Conservation (phyloP, 495 filamentous ascomycete genomes). For the Daldinia childiae region DNA sequence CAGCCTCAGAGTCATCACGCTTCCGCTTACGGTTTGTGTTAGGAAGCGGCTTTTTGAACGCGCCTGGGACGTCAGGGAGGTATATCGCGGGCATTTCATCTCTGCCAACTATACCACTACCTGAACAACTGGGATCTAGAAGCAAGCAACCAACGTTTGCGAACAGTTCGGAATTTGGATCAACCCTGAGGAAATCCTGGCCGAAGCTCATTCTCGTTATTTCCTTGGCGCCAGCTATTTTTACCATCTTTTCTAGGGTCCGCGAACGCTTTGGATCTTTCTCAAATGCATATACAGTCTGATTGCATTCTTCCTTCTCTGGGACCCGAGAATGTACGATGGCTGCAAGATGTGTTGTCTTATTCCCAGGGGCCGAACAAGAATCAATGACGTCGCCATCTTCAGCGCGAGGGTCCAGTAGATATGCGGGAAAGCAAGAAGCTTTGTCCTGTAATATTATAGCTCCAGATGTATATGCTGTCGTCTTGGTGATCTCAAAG, state of each 20-base stretch:
- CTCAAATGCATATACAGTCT: slow-evolving; percentile 74
- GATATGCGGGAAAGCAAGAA: slow-evolving; percentile 91
- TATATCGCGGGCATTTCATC: slow-evolving; percentile 75
- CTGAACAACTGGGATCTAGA: slow-evolving; percentile 93
- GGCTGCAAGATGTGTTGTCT: slow-evolving; percentile 92
- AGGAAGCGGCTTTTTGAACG: slow-evolving; percentile 23
- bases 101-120: slow-evolving; percentile 90
- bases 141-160: slow-evolving; percentile 76
- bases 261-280: slow-evolving; percentile 71
- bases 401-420: slow-evolving; percentile 69
- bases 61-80: slow-evolving; percentile 58
- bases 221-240: slow-evolving; percentile 71
- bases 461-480: slow-evolving; percentile 76
- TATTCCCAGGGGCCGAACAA: slow-evolving; percentile 95
- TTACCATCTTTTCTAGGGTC: slow-evolving; percentile 84
- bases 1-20: slow-evolving; percentile 45
- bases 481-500: slow-evolving; percentile 70
- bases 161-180: slow-evolving; percentile 63
- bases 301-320: slow-evolving; percentile 39
- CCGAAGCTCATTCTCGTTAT: slow-evolving; percentile 72
- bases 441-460: slow-evolving; percentile 97
- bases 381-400: slow-evolving; percentile 85
- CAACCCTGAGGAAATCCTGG: slow-evolving; percentile 80
- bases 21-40: slow-evolving; percentile 52
- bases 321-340: slow-evolving; percentile 59